Base-by-base conservation (phyloP, 2,329 filamentous ascomycete species). In the Ophiobolus disseminans region DNA sequence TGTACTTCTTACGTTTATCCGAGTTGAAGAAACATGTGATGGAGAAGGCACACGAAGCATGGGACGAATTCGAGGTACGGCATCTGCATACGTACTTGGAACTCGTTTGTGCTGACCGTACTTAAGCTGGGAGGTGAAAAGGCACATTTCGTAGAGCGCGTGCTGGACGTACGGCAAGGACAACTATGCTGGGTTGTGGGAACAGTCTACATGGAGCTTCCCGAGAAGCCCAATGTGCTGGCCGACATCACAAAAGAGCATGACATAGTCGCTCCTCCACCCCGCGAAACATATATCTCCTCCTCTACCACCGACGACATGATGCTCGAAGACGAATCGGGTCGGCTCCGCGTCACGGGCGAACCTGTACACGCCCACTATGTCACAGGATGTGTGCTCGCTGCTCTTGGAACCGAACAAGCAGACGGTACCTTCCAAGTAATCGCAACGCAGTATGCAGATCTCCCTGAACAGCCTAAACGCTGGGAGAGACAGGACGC, bases 151-250 rank as follows among this genome's bases (percentile, higher is more conserved):
- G 91, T 95, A 13, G 90, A 97, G 23, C 82, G 94, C 60, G 94
- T 99, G 50, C 82, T 99, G 22, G 93, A 99, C 75, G 94, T 99
- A 41, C 86, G 93, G 52, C 94, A 97, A 77, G 94, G 94, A 55
- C 87, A 97, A 76, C 79, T 97, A 26, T 97, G 93, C 76, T 99
- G 93, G 91, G 89, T 99, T 13, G 82, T 87, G 0, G 94, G 95
- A 13, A 99, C 94, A 0, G 86, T 97, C 23, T 99, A 96, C 73
- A 96, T 97, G 88, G 91, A 97, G 57, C 92, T 99, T 90, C 85
- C 89, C 2, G 75, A 97, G 65, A 99, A 99, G 76, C 94, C 95
- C 1, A 96, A 95, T 68, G 93, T 99, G 70, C 78, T 99, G 25
- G 92, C 97, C 50, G 94, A 99, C 63, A 89, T 99, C 32, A 88